phyloP scores from a whole-genome alignment of 176 grass and related monocot species.

The Aechmea fasciata region DNA sequence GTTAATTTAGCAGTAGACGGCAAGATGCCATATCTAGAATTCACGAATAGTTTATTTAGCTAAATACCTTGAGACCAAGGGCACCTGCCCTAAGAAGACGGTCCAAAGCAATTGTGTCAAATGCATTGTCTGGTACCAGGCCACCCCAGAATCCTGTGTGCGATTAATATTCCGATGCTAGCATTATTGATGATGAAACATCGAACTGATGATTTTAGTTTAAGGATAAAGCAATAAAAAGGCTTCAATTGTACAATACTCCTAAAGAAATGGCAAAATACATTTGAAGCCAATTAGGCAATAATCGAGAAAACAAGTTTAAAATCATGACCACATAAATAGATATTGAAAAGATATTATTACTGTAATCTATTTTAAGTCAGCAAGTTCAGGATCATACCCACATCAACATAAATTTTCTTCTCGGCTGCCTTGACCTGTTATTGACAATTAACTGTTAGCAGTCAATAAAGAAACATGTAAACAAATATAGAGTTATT shows the following conservation, averaged over 20 bases:
- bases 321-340: not conserved
- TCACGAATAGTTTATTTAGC: not conserved
- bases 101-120: conserved; percentile 57
- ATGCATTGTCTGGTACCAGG: conserved; percentile 92
- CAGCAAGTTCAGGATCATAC: conserved; percentile 37
- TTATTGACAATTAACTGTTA: conserved; percentile 15
- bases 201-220: not conserved
- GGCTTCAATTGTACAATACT: not conserved
- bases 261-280: conserved; percentile 1
- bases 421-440: conserved; percentile 64
- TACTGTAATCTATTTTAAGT: not conserved
- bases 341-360: not conserved
- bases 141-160: conserved; percentile 91
- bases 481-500: conserved; percentile 6
- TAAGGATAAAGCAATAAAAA: not conserved
- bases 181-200: not conserved
- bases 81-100: conserved; percentile 67
- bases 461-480: not conserved
- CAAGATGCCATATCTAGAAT: not conserved
- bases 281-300: not conserved
- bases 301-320: not conserved
- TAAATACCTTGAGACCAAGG: conserved; percentile 76
- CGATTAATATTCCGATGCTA: conserved; percentile 4
- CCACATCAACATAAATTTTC: conserved; percentile 78
- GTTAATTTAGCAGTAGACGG: too few species aligned